phyloP scores from a whole-genome alignment of 345 rosid species.

The Hevea brasiliensis region DNA sequence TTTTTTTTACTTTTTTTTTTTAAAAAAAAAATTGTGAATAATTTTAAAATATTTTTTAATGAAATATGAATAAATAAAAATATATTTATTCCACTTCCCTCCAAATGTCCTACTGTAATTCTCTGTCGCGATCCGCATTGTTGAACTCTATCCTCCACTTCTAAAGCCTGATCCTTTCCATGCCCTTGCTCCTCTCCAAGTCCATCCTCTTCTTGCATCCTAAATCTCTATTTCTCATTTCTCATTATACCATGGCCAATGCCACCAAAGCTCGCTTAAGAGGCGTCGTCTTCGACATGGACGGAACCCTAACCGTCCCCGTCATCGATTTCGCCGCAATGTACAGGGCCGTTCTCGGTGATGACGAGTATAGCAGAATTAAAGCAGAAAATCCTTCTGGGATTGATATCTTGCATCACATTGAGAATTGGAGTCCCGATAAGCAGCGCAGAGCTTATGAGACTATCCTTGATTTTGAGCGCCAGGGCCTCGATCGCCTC shows the following conservation, averaged over 20 bases:
- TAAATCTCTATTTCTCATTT: conserved; percentile 10
- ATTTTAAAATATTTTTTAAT: no score
- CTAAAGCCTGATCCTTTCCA: neutral
- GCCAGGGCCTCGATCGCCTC: conserved; percentile 72
- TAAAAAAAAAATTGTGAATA: no score
- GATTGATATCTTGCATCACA: conserved; percentile 76
- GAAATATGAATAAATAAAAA: no score
- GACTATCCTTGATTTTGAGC: conserved; percentile 68
- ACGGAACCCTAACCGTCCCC: conserved; percentile 89
- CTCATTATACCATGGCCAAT: conserved; percentile 22
- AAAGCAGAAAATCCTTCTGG: conserved; percentile 72
- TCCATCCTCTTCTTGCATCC: conserved; percentile 25
- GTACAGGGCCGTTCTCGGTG: conserved; percentile 86
- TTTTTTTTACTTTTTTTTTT: no score
- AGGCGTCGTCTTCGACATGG: conserved; percentile 39
- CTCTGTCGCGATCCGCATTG: no score
- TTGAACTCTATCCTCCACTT: no score
- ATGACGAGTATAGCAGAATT: conserved; percentile 62
- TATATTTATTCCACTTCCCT: no score
- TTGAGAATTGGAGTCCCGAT: conserved; percentile 66
- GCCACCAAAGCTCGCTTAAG: conserved; percentile 25
- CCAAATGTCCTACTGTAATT: no score
- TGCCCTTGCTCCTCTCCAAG: conserved; percentile 31
- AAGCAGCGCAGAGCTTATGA: conserved; percentile 60
- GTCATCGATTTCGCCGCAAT: conserved; percentile 86